Percentiles rank a stretch among this genome's conserved stretches.
Conservation (phyloP, 2,329 filamentous ascomycete genomes). For the Colletotrichum chlorophyti region DNA sequence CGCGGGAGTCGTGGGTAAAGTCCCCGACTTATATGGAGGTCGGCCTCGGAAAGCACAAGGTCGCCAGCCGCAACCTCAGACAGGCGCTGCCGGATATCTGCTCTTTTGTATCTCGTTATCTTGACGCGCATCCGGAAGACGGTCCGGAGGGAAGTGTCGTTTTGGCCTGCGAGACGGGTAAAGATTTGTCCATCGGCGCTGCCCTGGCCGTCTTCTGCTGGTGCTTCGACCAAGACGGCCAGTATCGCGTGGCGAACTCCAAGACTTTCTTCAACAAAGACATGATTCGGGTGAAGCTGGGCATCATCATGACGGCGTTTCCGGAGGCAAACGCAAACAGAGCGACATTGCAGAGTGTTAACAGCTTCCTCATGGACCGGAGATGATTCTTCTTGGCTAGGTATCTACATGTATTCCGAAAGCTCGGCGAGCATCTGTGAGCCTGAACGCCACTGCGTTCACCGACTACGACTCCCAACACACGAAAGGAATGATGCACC, state of each 20-base stretch:
- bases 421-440: background rate
- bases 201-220: constrained; percentile 79
- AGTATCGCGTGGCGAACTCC: constrained; percentile 34
- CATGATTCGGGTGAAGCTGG: constrained; percentile 77
- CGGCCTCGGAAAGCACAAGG: constrained; percentile 74
- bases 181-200: constrained; percentile 80
- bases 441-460: background rate
- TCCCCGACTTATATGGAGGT: constrained; percentile 57
- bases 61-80: constrained; percentile 84
- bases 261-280: constrained; percentile 68
- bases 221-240: constrained; percentile 71
- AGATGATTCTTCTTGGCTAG: constrained; percentile 31
- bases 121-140: constrained; percentile 33
- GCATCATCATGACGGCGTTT: constrained; percentile 81
- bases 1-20: constrained; percentile 48
- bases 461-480: background rate
- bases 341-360: constrained; percentile 87
- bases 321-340: constrained; percentile 85
- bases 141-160: constrained; percentile 45
- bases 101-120: constrained; percentile 55
- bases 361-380: constrained; percentile 81
- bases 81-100: constrained; percentile 69
- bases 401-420: background rate
- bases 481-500: background rate
- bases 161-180: constrained; percentile 78